phyloP scores from a whole-genome alignment of 2,329 filamentous ascomycete species.

The Colletotrichum sp. region DNA sequence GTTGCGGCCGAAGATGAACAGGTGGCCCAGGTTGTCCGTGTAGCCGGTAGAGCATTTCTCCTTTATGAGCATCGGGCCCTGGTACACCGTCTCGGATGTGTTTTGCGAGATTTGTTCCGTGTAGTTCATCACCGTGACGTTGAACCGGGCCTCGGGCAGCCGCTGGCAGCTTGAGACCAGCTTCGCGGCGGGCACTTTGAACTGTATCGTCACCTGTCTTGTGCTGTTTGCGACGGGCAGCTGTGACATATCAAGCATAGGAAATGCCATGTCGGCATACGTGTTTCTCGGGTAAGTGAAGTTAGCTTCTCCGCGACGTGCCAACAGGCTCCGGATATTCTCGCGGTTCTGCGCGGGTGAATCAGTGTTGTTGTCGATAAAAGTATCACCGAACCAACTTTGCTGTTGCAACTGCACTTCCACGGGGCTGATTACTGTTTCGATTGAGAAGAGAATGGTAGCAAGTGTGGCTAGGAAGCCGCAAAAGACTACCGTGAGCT shows the following conservation, averaged over 20 bases:
- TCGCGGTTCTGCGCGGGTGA: background rate
- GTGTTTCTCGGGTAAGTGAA: background rate
- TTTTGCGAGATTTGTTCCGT: background rate
- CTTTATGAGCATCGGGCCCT: background rate
- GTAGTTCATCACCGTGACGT: background rate
- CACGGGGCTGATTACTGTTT: background rate
- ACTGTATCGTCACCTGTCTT: background rate
- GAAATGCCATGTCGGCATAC: background rate
- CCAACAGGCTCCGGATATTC: background rate
- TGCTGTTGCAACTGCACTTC: background rate
- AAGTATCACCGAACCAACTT: background rate
- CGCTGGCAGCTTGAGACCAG: background rate
- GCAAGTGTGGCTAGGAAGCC: background rate
- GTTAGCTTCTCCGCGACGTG: background rate
- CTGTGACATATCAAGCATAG: background rate
- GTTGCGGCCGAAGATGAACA: background rate
- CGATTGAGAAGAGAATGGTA: background rate
- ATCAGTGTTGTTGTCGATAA: background rate
- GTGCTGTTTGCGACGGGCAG: background rate
- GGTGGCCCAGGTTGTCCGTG: background rate
- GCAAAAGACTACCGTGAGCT: background rate
- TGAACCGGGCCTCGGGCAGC: background rate
- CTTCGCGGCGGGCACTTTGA: background rate
- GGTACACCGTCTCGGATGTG: background rate
- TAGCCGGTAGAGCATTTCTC: background rate